Conservation (phyloP, 2,329 filamentous ascomycete genomes). For the Aureobasidium pullulans region DNA sequence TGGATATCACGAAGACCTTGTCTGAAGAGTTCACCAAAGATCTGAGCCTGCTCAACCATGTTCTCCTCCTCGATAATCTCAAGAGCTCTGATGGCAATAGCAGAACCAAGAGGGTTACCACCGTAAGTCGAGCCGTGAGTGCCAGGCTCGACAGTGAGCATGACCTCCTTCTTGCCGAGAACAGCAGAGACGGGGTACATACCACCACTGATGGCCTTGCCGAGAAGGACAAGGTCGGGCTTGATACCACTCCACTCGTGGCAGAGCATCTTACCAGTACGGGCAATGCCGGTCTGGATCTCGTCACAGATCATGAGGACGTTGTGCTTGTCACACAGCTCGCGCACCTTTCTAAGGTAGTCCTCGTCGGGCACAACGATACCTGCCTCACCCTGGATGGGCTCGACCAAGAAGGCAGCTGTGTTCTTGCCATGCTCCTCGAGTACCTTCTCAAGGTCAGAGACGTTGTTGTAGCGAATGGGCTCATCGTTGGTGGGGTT, state of each 20-base stretch:
- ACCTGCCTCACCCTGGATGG: conserved; percentile 94
- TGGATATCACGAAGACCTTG: conserved; percentile 67
- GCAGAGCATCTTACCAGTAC: conserved; percentile 89
- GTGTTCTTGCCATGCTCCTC: conserved; percentile 76
- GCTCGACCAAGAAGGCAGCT: conserved; percentile 89
- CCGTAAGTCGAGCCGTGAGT: conserved; percentile 99
- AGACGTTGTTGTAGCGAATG: conserved; percentile 80
- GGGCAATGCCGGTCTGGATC: conserved; percentile 95
- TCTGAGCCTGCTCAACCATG: conserved; percentile 74
- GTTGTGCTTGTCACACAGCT: conserved; percentile 89
- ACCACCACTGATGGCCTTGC: conserved; percentile 95
- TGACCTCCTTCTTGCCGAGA: conserved; percentile 78
- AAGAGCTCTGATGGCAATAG: conserved; percentile 88
- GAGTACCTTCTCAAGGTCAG: conserved; percentile 70
- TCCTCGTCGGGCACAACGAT: conserved; percentile 89
- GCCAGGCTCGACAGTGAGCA: conserved; percentile 92
- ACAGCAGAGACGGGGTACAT: conserved; percentile 99
- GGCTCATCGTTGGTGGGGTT: conserved; percentile 68
- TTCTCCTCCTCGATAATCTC: conserved; percentile 91
- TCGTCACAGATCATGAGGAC: conserved; percentile 95
- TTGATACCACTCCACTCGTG: conserved; percentile 92
- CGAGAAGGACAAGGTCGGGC: conserved; percentile 87
- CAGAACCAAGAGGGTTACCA: conserved; percentile 90
- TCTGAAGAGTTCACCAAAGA: conserved; percentile 75
- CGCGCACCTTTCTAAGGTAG: conserved; percentile 74